Percentiles rank a stretch among this genome's conserved stretches.
phyloP scores from a whole-genome alignment of 768 basidiomycete species.

The Auriscalpium vulgare region DNA sequence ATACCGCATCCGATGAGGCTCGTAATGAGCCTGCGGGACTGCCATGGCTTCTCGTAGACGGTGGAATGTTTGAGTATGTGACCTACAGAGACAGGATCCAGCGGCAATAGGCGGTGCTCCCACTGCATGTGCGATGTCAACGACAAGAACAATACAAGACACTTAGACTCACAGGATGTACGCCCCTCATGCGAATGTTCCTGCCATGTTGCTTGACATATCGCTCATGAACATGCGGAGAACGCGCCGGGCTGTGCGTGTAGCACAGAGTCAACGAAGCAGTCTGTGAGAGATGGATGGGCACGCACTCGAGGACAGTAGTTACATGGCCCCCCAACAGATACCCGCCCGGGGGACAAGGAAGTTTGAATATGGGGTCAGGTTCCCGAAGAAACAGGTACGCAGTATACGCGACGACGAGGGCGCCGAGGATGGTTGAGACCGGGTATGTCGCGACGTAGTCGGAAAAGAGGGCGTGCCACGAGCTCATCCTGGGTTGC shows the following conservation, averaged over 20 bases:
- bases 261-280: not conserved
- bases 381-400: conserved; percentile 4
- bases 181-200: conserved; percentile 59
- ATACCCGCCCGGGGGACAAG: conserved; percentile 1
- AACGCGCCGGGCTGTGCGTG: conserved; percentile 3
- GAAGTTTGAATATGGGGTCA: conserved; percentile 10
- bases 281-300: not conserved
- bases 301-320: conserved; percentile 2
- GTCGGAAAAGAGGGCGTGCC: no score
- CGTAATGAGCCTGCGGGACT: conserved; percentile 65
- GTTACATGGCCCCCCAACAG: conserved; percentile 7
- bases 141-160: not conserved
- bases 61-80: conserved; percentile 68
- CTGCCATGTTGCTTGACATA: conserved; percentile 57
- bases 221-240: conserved; percentile 19
- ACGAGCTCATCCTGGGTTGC: no score
- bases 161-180: conserved; percentile 51
- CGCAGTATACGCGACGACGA: conserved; percentile 1
- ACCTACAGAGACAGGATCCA: conserved; percentile 68
- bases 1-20: conserved; percentile 77
- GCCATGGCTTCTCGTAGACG: conserved; percentile 80
- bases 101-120: conserved; percentile 71
- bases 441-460: no score
- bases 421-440: no score
- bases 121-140: conserved; percentile 35